These are phyloP conservation scores for Lactarius evosmus DNA, from an alignment of 768 basidiomycete genomes.

Conservation along the genomic window DNA sequence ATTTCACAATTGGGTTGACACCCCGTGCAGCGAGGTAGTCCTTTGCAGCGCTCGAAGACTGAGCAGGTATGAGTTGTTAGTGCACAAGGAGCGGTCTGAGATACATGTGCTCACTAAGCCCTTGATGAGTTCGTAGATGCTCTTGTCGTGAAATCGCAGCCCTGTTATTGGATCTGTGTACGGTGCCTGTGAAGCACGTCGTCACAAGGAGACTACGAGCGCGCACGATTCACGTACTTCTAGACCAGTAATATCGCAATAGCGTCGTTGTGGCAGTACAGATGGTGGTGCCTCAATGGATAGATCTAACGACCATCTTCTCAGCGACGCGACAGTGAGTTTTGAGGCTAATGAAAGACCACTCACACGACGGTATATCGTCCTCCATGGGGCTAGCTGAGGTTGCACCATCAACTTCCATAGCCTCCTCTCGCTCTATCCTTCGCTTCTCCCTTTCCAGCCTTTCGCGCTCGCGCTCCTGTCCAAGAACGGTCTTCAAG, in stretches of 20 bases:
- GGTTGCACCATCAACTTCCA: slow-evolving; percentile 54
- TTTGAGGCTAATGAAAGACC: background rate
- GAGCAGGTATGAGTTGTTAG: background rate
- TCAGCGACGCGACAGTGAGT: background rate
- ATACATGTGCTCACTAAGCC: slow-evolving; percentile 49
- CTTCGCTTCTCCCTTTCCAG: slow-evolving; percentile 58
- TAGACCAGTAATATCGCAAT: slow-evolving; percentile 84
- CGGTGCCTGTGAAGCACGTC: slow-evolving; percentile 50
- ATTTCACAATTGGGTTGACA: slow-evolving; percentile 39
- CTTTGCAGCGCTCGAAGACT: slow-evolving; percentile 71
- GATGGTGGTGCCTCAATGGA: slow-evolving; percentile 87
- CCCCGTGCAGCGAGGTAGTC: slow-evolving; percentile 65
- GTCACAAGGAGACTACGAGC: background rate
- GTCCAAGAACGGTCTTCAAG: slow-evolving; percentile 70
- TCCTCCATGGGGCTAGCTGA: slow-evolving; percentile 40
- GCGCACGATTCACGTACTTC: slow-evolving; percentile 45
- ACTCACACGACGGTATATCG: slow-evolving; percentile 70
- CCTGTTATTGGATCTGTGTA: slow-evolving; percentile 82
- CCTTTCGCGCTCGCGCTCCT: slow-evolving; percentile 77
- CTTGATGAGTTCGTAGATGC: slow-evolving; percentile 80
- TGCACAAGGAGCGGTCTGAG: background rate
- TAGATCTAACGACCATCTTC: slow-evolving; percentile 45
- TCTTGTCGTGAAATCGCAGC: slow-evolving; percentile 81
- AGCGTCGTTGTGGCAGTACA: slow-evolving; percentile 67
- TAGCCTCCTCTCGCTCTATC: slow-evolving; percentile 45